Conservation (phyloP, 176 grass and related monocot genomes). For the Musa troglodytarum region DNA sequence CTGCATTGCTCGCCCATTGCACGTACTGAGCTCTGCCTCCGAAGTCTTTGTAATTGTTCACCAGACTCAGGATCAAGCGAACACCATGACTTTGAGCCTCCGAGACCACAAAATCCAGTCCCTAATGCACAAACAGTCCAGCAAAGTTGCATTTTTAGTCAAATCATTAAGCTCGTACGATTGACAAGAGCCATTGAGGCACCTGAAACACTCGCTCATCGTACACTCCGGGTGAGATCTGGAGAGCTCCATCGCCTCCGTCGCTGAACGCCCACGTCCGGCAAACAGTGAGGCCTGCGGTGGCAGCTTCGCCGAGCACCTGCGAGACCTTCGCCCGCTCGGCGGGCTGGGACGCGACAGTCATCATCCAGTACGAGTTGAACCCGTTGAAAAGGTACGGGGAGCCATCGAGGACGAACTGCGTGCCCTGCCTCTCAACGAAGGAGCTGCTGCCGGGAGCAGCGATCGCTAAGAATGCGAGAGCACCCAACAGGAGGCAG, state of each 20-base stretch:
- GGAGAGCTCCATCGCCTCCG: constrained; percentile 31
- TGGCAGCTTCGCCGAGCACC: constrained; percentile 30
- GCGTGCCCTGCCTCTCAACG: background rate
- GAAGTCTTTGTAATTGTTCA: constrained; percentile 23
- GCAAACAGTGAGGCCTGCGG: constrained; percentile 38
- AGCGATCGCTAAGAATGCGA: background rate
- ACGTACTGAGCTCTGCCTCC: constrained; percentile 33
- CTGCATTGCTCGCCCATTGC: constrained; percentile 36
- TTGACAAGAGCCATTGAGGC: too few relatives aligned
- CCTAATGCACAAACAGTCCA: background rate
- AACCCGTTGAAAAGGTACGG: background rate
- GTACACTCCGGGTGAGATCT: constrained; percentile 29
- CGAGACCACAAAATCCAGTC: constrained; percentile 21
- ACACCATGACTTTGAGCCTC: constrained; percentile 9
- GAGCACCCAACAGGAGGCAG: background rate
- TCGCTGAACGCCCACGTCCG: constrained; percentile 48
- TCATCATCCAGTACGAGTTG: background rate
- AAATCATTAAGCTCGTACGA: too few relatives aligned
- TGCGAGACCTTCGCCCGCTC: background rate
- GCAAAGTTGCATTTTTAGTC: too few relatives aligned
- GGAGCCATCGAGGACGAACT: background rate
- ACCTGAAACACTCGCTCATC: constrained; percentile 26
- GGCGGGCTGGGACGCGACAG: too few relatives aligned
- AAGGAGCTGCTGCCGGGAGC: background rate
- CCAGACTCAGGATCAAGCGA: constrained; percentile 23